Percentiles rank a stretch among this genome's conserved stretches.
phyloP scores from a whole-genome alignment of 139 green algal genomes.

The Volvox africanus region DNA sequence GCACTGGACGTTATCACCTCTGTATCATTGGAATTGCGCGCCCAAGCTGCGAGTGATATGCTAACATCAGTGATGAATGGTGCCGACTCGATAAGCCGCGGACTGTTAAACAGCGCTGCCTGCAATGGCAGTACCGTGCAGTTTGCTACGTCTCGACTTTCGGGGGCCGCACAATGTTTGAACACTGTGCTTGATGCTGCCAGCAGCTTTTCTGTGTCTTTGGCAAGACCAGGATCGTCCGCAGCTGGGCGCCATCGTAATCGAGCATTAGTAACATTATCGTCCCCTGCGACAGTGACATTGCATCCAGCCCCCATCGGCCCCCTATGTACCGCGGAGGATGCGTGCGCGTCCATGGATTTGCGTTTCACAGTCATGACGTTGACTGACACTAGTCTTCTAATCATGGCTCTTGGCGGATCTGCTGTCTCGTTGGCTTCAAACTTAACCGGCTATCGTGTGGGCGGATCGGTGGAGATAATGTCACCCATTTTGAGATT shows the following conservation, averaged over 20 bases:
- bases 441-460: background rate
- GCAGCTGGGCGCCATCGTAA: background rate
- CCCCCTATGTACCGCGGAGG: background rate
- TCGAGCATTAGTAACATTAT: background rate
- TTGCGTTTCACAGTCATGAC: background rate
- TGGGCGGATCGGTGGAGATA: constrained; percentile 2
- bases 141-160: background rate
- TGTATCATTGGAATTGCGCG: background rate
- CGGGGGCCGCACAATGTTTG: background rate
- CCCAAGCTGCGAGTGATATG: background rate
- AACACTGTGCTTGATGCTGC: background rate
- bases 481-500: background rate
- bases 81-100: background rate
- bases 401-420: background rate
- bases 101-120: constrained; percentile 17
- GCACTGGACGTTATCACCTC: background rate
- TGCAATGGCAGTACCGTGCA: background rate
- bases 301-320: constrained; percentile 19
- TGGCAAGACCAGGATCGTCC: background rate
- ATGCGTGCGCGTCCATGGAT: background rate
- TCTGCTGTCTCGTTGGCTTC: background rate
- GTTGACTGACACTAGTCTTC: background rate
- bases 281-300: background rate
- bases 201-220: background rate
- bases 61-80: background rate